Base-by-base conservation (phyloP, 345 rosid genomes). In the Lepidium sativum region DNA sequence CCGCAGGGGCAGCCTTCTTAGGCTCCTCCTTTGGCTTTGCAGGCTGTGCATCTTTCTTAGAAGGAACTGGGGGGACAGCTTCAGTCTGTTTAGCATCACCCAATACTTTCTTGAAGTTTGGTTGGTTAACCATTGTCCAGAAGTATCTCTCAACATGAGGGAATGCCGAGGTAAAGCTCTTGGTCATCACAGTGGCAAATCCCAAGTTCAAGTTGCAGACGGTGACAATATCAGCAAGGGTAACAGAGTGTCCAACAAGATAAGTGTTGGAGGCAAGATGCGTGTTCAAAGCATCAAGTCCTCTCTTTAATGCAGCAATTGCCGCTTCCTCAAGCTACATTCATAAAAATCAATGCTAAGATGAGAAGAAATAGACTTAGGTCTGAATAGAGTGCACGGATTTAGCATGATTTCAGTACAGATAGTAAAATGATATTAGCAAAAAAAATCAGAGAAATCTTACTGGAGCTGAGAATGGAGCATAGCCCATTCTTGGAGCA, bases 121-220 rank as follows among this genome's bases (percentile, higher is more conserved):
- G 96, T 65, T 91, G 98, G 79, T 91, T 88, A 35, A 85, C 84
- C 88, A 85, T 17, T 20, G 97, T 89, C 97, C 97, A 89, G 74
- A 89, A 89, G 76, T 85, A 85, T 66, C 97, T 81, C 84, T 89
- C 97, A 6, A 89, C 89, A 32, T 89, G 95, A 48, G 95, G 95
- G 80, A 90, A 90, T 63, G 72, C 97, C 1, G 84, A 79, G 60
- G 95, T 86, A 63, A 90, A 85, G 75, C 74, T 79, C 82, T 85
- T 90, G 31, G 88, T 80, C 86, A 90, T 63, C 45, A 87, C 49
- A 0, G 29, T 49, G 9, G 41, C 15, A 54, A 85, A 80, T 39
- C 97, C 97, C 21, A 61, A 0, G 47, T 35, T 59, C 64, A 91
- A 76, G 76, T 88, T 88, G 78, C 89, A 84, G 42, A 82, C 71